Conservation (phyloP, 2,329 filamentous ascomycete species). For the Cytospora piceicola region DNA sequence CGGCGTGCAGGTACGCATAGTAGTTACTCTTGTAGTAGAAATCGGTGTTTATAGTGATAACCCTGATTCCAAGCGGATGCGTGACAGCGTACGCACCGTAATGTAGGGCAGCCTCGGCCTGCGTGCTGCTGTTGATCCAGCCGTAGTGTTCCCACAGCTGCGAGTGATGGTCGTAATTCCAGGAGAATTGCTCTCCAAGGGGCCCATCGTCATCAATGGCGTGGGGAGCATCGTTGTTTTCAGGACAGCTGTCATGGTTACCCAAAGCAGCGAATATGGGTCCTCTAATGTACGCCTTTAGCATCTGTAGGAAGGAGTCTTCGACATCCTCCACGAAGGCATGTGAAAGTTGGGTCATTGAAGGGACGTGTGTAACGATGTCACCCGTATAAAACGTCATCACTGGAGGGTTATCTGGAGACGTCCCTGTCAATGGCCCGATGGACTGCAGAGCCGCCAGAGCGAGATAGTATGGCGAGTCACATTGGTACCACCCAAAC, state of each 20-base stretch:
- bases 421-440: conserved; percentile 59
- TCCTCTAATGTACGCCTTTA: conserved; percentile 59
- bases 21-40: conserved; percentile 52
- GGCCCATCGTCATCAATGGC: conserved; percentile 51
- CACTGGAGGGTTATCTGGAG: conserved; percentile 48
- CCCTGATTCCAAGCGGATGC: conserved; percentile 52
- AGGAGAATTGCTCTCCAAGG: conserved; percentile 58
- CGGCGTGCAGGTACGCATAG: conserved; percentile 44
- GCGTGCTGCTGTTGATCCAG: conserved; percentile 53
- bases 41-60: conserved; percentile 53
- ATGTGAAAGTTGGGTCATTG: conserved; percentile 52
- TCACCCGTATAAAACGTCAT: conserved; percentile 63
- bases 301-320: conserved; percentile 55
- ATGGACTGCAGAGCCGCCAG: conserved; percentile 60
- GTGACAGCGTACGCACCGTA: conserved; percentile 61
- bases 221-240: conserved; percentile 57
- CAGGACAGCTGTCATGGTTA: conserved; percentile 61
- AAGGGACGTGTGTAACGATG: conserved; percentile 57
- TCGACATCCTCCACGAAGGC: conserved; percentile 59
- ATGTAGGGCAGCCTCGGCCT: conserved; percentile 53
- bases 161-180: conserved; percentile 62
- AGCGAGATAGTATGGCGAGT: conserved; percentile 61
- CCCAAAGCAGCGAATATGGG: conserved; percentile 61
- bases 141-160: conserved; percentile 58
- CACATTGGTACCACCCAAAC: conserved; percentile 60